Base-by-base conservation (phyloP, 192 early-diverging fungal species). In the Backusella luteola region DNA sequence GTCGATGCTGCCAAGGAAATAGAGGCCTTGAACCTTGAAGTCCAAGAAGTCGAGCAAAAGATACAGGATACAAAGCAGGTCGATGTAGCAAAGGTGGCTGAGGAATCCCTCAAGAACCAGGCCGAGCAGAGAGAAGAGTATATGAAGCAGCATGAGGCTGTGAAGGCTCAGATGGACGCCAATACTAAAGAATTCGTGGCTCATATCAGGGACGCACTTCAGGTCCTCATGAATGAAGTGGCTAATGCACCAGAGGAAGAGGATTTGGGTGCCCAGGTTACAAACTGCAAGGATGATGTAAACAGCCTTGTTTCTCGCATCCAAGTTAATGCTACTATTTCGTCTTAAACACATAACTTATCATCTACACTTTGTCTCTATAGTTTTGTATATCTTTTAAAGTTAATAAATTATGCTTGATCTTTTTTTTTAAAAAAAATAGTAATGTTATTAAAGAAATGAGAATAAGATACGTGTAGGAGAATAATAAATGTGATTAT, bases 281-380 rank as follows among this genome's bases (percentile, higher is more conserved):
- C 26, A 63, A 63, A 63, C 26, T 63, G 56, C 23, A 63, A 63
- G 56, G 56, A 59, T 59, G 53, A 59, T 59, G 53, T 59, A 26
- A 26, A 59, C 23, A 59, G 21, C 21, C 23, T 59, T n/a, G 46
- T 49, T 17, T 49, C 46, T 49, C 46, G 46, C 19, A 49, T 49
- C 7, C 46, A 49, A 49, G 46, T 49, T 2, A 49, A 49, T n/a
- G 19, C 46, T 8, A 49, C 46, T n/a, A 49, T 49, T 21, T 49
- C 46, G 6, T 49, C 46, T n/a, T 49, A 49, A 49, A 49, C 46
- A 49, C 19, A 49, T n/a, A 49, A n/a, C 46, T n/a, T n/a, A 49
- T 49, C 15, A 49, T n/a, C 46, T 49, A 49, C 46, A 49, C 46
- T n/a, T 49, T 49, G 19, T 44, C 42, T 44, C 15, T 44, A 44